Evolutionary conservation across 768 basidiomycete species (phyloP).

Genomic region (Cubamyces sp.): DNA sequence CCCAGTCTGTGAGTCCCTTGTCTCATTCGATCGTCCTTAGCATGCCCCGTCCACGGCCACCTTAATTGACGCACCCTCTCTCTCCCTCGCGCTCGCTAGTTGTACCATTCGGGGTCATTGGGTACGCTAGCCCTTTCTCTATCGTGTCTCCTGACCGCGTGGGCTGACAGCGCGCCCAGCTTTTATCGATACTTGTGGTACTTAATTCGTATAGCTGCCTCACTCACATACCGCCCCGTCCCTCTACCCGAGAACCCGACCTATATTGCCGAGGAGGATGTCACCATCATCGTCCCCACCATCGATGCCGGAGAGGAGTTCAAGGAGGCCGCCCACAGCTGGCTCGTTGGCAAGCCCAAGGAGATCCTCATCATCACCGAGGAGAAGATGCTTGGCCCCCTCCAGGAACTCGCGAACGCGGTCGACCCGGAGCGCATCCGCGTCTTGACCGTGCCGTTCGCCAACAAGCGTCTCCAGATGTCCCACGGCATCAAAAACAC

Average conservation of each 20-base stretch:
- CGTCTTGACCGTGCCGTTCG: conserved; percentile 88
- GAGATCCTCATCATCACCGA: conserved; percentile 80
- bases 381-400: conserved; percentile 87
- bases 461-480: conserved; percentile 96
- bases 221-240: conserved; percentile 81
- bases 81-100: conserved; percentile 48
- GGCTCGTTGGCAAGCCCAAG: conserved; percentile 92
- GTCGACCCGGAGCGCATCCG: conserved; percentile 86
- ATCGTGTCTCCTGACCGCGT: neutral
- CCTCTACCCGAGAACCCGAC: conserved; percentile 90
- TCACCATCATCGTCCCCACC: conserved; percentile 95
- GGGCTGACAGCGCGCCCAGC: conserved; percentile 42
- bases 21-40: conserved; percentile 1
- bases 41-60: conserved; percentile 7
- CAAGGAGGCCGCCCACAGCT: conserved; percentile 89
- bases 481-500: conserved; percentile 89
- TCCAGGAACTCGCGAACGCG: conserved; percentile 86
- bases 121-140: conserved; percentile 47
- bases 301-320: conserved; percentile 97
- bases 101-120: conserved; percentile 87
- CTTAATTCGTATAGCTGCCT: conserved; percentile 80
- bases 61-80: conserved; percentile 13
- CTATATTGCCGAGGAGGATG: conserved; percentile 88
- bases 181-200: conserved; percentile 97
- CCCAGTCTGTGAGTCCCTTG: conserved; percentile 74